phyloP scores from a whole-genome alignment of 108 stramenopile species.

The Craspedostauros australis region DNA sequence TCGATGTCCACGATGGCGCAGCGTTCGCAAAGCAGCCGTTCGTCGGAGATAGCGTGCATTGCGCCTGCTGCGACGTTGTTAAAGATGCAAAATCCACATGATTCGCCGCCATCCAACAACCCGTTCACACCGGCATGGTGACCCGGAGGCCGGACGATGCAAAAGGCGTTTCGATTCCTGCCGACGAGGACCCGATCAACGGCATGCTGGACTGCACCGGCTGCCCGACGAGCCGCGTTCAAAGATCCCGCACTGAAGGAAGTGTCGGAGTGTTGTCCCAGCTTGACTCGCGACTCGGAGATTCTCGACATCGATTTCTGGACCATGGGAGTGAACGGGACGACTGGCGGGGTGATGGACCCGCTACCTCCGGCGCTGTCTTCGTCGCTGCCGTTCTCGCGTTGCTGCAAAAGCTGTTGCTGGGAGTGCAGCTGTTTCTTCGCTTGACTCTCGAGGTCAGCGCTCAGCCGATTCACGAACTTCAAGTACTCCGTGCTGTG shows the following conservation, averaged over 20 bases:
- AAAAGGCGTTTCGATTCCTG: conserved; percentile 90
- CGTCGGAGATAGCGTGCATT: conserved; percentile 90
- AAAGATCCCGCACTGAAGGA: conserved; percentile 85
- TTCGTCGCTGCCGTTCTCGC: conserved; percentile 14
- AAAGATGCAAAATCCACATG: conserved; percentile 98
- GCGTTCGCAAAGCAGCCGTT: conserved; percentile 67
- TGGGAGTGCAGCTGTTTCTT: too few relatives aligned
- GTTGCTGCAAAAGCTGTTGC: too few relatives aligned
- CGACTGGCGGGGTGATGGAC: conserved; percentile 38
- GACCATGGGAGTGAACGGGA: conserved; percentile 83
- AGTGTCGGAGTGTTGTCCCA: conserved; percentile 73
- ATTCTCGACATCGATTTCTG: conserved; percentile 65
- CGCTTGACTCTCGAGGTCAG: conserved; percentile 64
- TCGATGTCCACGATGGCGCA: conserved; percentile 98
- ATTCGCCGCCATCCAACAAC: conserved; percentile 85
- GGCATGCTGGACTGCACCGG: conserved; percentile 90
- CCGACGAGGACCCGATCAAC: conserved; percentile 88
- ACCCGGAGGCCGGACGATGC: conserved; percentile 95
- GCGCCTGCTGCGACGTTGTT: conserved; percentile 97
- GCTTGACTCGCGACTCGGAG: conserved; percentile 46
- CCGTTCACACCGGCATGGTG: conserved; percentile 96
- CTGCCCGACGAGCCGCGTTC: conserved; percentile 83
- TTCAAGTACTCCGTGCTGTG: conserved; percentile 84
- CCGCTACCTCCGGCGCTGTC: conserved; percentile 10
- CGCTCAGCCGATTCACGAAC: conserved; percentile 85